A percentile compares a stretch with the other conserved stretches of the same genome.
These are phyloP conservation scores for Lumnitzera littorea DNA, from an alignment of 345 rosid genomes.

Conservation along the genomic window DNA sequence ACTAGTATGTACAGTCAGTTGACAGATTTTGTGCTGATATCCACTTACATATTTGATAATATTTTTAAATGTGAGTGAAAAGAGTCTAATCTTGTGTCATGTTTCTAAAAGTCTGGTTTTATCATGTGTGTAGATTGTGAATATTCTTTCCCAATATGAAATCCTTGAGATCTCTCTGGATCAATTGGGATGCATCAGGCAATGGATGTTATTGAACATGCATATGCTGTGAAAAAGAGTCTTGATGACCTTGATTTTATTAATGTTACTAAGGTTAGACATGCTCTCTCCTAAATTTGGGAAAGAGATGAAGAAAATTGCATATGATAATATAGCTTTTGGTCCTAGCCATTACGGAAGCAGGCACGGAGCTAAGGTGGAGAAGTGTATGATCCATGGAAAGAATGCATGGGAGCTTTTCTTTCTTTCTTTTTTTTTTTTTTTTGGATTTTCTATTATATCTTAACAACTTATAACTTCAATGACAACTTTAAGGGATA, in stretches of 20 bases:
- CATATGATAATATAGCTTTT: slow-evolving; percentile 49
- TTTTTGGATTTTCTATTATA: too few species aligned
- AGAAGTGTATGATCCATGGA: too few species aligned
- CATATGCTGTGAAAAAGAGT: slow-evolving; percentile 54
- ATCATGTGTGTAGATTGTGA: slow-evolving; percentile 22
- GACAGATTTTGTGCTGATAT: neutral
- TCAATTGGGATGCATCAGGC: slow-evolving; percentile 46
- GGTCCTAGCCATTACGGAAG: slow-evolving; percentile 41
- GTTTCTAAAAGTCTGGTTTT: too few species aligned
- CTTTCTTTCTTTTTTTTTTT: too few species aligned
- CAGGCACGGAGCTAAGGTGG: slow-evolving; percentile 19
- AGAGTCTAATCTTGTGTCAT: too few species aligned
- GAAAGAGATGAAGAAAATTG: slow-evolving; percentile 25
- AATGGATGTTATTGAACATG: slow-evolving; percentile 55
- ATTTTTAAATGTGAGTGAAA: too few species aligned
- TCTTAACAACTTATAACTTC: too few species aligned
- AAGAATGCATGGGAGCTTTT: too few species aligned
- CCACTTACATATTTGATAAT: neutral
- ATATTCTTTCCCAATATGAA: slow-evolving; percentile 45
- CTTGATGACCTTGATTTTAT: slow-evolving; percentile 61
- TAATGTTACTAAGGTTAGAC: slow-evolving; percentile 28
- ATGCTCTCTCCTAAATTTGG: slow-evolving; percentile 31
- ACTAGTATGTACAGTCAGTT: slow-evolving; percentile 28
- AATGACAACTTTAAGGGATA: too few species aligned
- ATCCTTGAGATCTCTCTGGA: slow-evolving; percentile 31